Evolutionary conservation across 129 eudicot genomes (phyloP).

Genomic region (Flaveria linearis): DNA sequence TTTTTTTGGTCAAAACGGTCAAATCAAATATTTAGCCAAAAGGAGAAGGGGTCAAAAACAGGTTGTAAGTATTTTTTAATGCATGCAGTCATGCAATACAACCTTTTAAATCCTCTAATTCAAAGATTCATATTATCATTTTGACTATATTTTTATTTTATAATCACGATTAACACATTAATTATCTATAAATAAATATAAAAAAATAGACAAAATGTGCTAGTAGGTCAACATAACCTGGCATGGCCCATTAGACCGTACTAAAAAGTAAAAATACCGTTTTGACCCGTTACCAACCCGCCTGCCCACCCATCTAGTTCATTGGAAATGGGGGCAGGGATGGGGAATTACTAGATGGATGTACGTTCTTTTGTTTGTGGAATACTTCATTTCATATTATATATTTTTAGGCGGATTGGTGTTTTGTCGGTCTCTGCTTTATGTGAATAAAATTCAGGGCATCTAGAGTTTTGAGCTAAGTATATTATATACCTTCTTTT

Average conservation of each 20-base stretch:
- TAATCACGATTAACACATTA: background rate
- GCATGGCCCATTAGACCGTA: background rate
- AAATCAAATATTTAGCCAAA: background rate
- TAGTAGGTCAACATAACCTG: background rate
- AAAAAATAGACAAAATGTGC: background rate
- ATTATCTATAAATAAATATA: background rate
- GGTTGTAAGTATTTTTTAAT: background rate
- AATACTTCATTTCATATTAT: slow-evolving; percentile 10
- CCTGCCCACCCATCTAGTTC: background rate
- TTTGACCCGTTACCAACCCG: background rate
- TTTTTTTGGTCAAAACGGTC: background rate
- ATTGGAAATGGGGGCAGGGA: background rate
- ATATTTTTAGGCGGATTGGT: slow-evolving; percentile 2
- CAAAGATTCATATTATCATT: background rate
- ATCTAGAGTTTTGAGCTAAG: background rate
- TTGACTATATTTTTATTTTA: background rate
- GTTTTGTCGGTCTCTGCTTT: slow-evolving; percentile 1
- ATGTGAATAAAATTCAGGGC: slow-evolving; percentile 6
- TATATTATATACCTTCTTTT: slow-evolving; percentile 18
- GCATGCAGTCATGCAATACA: background rate
- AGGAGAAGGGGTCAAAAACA: background rate
- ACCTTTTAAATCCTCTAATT: background rate
- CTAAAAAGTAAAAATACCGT: background rate
- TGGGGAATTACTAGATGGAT: slow-evolving; percentile 2
- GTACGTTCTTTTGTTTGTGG: background rate